These are phyloP conservation scores for Pholiota conissans DNA, from an alignment of 768 basidiomycete species.

Conservation along the genomic window DNA sequence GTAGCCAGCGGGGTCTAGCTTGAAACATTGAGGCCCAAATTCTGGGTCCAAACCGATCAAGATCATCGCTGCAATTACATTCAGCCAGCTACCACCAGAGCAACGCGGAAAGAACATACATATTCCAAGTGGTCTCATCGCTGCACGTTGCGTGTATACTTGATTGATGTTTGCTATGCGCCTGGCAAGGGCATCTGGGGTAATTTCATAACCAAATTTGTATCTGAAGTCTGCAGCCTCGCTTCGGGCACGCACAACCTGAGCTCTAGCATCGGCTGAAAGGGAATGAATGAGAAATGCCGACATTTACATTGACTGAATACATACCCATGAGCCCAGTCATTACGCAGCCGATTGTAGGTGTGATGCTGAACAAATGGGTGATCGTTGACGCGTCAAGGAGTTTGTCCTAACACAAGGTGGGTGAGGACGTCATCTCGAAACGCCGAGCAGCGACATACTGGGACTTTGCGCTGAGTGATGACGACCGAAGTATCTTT, in stretches of 20 bases:
- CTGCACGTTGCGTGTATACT: conserved; percentile 97
- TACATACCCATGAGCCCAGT: conserved; percentile 89
- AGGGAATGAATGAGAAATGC: conserved; percentile 3
- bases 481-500: conserved; percentile 95
- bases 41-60: conserved; percentile 91
- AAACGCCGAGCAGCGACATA: conserved; percentile 40
- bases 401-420: conserved; percentile 80
- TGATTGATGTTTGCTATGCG: conserved; percentile 98
- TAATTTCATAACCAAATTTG: conserved; percentile 98
- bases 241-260: conserved; percentile 79
- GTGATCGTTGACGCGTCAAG: conserved; percentile 93
- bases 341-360: conserved; percentile 96
- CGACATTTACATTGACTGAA: background rate
- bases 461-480: conserved; percentile 98
- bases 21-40: conserved; percentile 95
- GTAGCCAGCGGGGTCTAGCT: conserved; percentile 97
- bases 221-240: conserved; percentile 94
- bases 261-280: conserved; percentile 88
- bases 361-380: conserved; percentile 94
- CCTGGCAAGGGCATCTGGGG: conserved; percentile 92
- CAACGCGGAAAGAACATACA: conserved; percentile 50
- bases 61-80: conserved; percentile 74
- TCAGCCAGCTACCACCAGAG: background rate
- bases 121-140: conserved; percentile 95
- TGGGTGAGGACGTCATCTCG: conserved; percentile 16